These are phyloP conservation scores for Zymoseptoria ardabiliae DNA, from an alignment of 2,329 filamentous ascomycete genomes.

Conservation along the genomic window DNA sequence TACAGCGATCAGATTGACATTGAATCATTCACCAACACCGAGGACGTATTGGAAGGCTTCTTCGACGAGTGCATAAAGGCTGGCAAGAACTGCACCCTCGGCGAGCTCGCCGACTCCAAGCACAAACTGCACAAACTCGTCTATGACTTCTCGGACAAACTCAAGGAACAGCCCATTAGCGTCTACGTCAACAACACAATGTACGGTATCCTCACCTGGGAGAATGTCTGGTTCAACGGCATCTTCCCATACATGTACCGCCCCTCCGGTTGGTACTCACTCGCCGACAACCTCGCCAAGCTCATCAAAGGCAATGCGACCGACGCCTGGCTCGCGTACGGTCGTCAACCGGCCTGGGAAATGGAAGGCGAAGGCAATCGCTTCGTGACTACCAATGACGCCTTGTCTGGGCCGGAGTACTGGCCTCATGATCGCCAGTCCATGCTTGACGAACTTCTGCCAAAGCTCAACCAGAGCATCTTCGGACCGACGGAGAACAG, in stretches of 20 bases:
- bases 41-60: conserved; percentile 49
- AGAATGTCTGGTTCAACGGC: conserved; percentile 11
- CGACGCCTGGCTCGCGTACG: conserved; percentile 14
- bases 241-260: conserved; percentile 17
- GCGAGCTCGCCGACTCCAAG: conserved; percentile 8
- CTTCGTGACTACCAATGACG: conserved; percentile 16
- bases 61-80: conserved; percentile 48
- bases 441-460: conserved; percentile 12
- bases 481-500: conserved; percentile 14
- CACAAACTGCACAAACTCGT: conserved; percentile 13
- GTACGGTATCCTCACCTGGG: conserved; percentile 13
- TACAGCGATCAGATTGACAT: conserved; percentile 45
- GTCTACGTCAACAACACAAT: conserved; percentile 17
- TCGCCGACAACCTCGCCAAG: conserved; percentile 16
- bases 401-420: conserved; percentile 9
- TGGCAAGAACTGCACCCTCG: conserved; percentile 26
- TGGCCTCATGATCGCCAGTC: conserved; percentile 14
- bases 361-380: conserved; percentile 16
- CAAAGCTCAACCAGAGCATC: conserved; percentile 12
- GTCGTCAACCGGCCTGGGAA: conserved; percentile 6
- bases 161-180: conserved; percentile 18
- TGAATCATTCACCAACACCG: conserved; percentile 46
- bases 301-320: conserved; percentile 17
- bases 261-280: conserved; percentile 14
- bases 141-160: conserved; percentile 8